Conservation (phyloP, 768 basidiomycete species). For the Russula virescens region DNA sequence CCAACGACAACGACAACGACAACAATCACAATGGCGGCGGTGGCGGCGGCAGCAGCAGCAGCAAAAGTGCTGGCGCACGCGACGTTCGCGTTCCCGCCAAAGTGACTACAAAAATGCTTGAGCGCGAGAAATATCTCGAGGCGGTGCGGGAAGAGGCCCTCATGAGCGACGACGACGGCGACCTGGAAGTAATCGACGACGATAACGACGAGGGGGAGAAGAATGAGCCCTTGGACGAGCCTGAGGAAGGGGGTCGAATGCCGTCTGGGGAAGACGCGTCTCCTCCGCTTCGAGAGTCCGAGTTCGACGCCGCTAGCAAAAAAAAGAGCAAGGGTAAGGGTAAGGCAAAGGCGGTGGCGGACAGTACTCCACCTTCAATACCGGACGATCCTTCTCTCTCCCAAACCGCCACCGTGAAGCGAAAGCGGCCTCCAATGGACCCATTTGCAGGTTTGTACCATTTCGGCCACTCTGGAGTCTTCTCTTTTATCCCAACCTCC, state of each 20-base stretch:
- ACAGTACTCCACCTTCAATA: conserved; percentile 2
- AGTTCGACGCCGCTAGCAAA: not conserved
- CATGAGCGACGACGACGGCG: conserved; percentile 33
- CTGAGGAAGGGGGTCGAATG: not conserved
- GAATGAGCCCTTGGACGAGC: conserved; percentile 34
- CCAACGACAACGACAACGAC: conserved; percentile 12
- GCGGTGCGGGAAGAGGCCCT: conserved; percentile 38
- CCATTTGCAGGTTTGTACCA: conserved; percentile 56
- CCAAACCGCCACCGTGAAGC: conserved; percentile 32
- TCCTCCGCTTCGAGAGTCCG: conserved; percentile 5
- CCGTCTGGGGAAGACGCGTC: not conserved
- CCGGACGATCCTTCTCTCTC: not conserved
- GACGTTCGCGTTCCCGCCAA: conserved; percentile 41
- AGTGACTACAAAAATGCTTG: conserved; percentile 69
- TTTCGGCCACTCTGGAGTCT: not conserved
- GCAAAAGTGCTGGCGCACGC: not conserved
- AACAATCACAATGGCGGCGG: too few species aligned
- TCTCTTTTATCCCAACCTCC: not conserved
- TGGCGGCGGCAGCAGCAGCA: conserved; percentile 5
- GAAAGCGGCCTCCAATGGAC: conserved; percentile 51
- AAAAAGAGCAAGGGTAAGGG: conserved; percentile 24
- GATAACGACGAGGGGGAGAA: too few species aligned
- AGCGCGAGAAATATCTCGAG: conserved; percentile 57
- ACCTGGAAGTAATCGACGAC: conserved; percentile 35
- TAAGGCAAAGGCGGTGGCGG: conserved; percentile 25